phyloP scores from a whole-genome alignment of 2,329 filamentous ascomycete species.

The Trichoderma koningiopsis region DNA sequence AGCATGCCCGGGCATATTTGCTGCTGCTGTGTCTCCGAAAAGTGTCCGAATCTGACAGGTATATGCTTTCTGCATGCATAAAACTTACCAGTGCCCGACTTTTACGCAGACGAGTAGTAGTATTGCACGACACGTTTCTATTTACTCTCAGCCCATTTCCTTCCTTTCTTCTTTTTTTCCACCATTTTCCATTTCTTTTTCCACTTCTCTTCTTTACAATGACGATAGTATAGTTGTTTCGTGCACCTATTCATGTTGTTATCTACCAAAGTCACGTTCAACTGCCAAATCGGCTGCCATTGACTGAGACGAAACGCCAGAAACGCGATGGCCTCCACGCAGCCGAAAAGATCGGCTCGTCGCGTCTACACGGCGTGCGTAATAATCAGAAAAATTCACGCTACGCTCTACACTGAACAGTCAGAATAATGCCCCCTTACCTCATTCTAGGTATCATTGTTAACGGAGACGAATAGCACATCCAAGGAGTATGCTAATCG shows the following conservation, averaged over 20 bases:
- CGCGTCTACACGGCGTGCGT: not conserved
- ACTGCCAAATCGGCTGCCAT: not conserved
- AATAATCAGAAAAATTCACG: not conserved
- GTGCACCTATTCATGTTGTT: not conserved
- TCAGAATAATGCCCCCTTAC: not conserved
- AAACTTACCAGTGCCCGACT: not conserved
- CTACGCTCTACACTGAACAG: not conserved
- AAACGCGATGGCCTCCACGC: not conserved
- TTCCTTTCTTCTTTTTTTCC: not conserved
- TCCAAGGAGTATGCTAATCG: not conserved
- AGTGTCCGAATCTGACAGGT: not conserved
- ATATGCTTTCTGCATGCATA: not conserved
- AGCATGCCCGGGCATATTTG: not conserved
- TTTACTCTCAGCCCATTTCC: not conserved
- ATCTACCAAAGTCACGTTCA: not conserved
- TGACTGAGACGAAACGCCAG: not conserved
- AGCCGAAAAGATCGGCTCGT: not conserved
- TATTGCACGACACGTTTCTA: too few species aligned
- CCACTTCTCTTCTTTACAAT: not conserved
- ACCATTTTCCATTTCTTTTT: not conserved
- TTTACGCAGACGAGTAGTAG: not conserved
- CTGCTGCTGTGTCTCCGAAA: not conserved
- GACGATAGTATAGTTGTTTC: not conserved
- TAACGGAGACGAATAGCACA: not conserved
- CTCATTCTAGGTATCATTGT: not conserved